Base-by-base conservation (phyloP, 345 rosid genomes). In the Syzygium aqueum region DNA sequence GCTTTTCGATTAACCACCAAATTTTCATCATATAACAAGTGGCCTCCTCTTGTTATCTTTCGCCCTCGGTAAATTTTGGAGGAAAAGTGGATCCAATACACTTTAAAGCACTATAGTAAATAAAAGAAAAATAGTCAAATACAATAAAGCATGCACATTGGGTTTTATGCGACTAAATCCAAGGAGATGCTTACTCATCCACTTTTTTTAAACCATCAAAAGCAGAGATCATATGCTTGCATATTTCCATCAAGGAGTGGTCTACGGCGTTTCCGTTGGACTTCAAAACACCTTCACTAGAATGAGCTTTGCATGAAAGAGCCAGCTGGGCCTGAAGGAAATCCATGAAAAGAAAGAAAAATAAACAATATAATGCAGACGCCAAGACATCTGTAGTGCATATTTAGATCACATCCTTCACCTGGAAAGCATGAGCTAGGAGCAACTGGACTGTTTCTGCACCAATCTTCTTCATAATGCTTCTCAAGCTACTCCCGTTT, bases 361-460 rank as follows among this genome's bases (percentile, higher is more conserved):
- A 37, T 19, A 73, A 73, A 19, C 49, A 73, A 73, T 37, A 11
- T 37, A 10, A 73, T 37, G 49, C 27, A 19, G 82, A 73, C 82
- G 27, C 1, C 49, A 19, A 10, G 49, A 73, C 49, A 73, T 37
- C 49, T 73, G n/a, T 27, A 53, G 61, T 21, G 73, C 15, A 51
- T 25, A 25, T 33, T 52, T 19, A 84, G 43, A 50, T 67, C 53
- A 61, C 7, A 61, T 51, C 40, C 67, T 87, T 92, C 89, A 97
- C 98, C 93, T 93, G 91, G 89, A 97, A 96, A 87, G 92, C 98
- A 89, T 96, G 98, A 46, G 97, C 94, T 54, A 95, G 63, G 87
- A 97, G 98, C 88, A 94, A 85, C 88, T 97, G 99, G 90, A 96
- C 90, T 56, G 88, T 88, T 86, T 87, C 95, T 49, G 84, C 33